These are phyloP conservation scores for Penicillium sp. DNA, from an alignment of 2,329 filamentous ascomycete genomes.

Conservation along the genomic window DNA sequence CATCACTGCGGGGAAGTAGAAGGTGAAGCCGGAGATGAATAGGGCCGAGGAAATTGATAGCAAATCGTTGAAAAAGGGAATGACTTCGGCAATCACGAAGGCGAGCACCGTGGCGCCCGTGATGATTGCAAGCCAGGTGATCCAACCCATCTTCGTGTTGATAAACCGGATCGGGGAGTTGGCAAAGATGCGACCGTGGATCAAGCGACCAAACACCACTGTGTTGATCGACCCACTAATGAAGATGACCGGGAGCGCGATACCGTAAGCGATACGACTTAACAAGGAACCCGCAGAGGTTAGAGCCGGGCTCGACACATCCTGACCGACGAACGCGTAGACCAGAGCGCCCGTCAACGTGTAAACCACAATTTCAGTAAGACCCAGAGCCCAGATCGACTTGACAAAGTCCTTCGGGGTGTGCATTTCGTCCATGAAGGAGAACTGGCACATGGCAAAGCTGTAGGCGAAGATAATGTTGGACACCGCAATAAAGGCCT, in stretches of 20 bases:
- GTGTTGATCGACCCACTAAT: conserved; percentile 34
- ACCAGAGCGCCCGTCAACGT: conserved; percentile 28
- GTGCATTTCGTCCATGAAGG: conserved; percentile 36
- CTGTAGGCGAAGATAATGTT: conserved; percentile 40
- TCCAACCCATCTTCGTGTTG: conserved; percentile 33
- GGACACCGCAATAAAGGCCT: conserved; percentile 29
- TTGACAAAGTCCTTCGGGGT: conserved; percentile 30
- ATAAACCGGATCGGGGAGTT: conserved; percentile 32
- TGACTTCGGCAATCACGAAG: conserved; percentile 78
- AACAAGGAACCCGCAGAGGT: conserved; percentile 24
- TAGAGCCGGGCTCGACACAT: conserved; percentile 30
- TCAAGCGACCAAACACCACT: conserved; percentile 30
- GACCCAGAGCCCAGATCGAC: conserved; percentile 39
- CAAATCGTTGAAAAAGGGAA: conserved; percentile 73
- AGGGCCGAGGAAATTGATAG: conserved; percentile 52
- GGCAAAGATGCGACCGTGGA: conserved; percentile 31
- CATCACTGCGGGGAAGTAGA: conserved; percentile 55
- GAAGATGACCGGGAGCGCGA: conserved; percentile 32
- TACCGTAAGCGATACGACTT: conserved; percentile 29
- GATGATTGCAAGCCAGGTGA: conserved; percentile 29
- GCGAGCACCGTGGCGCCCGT: conserved; percentile 65
- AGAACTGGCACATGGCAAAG: conserved; percentile 40
- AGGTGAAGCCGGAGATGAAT: conserved; percentile 84
- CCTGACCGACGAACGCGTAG: conserved; percentile 30
- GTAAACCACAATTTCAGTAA: conserved; percentile 33